Conservation (phyloP, 805 yeast genomes). For the Metschnikowia shivogae region DNA sequence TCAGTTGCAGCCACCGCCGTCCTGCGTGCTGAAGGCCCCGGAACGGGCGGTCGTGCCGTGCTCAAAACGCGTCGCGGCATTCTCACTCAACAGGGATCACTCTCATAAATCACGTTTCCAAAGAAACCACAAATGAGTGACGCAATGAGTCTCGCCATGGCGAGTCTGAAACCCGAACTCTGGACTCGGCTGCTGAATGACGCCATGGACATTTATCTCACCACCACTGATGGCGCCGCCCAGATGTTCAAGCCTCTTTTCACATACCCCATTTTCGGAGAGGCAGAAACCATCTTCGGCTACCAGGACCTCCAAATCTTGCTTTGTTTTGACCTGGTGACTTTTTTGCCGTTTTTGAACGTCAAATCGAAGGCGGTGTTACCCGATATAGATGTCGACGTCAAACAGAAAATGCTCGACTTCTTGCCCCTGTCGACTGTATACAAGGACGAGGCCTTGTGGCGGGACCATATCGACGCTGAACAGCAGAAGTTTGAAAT, state of each 20-base stretch:
- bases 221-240: slow-evolving; percentile 55
- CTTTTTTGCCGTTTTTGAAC: slow-evolving; percentile 69
- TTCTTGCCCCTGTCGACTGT: slow-evolving; percentile 61
- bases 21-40: too few species aligned
- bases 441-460: slow-evolving; percentile 57
- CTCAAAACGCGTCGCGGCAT: too few species aligned
- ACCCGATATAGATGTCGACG: slow-evolving; percentile 55
- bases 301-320: slow-evolving; percentile 65
- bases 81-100: too few species aligned
- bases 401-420: slow-evolving; percentile 48
- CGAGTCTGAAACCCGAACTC: slow-evolving; percentile 52
- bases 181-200: slow-evolving; percentile 79
- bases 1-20: too few species aligned
- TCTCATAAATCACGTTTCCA: not conserved
- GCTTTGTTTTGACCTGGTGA: slow-evolving; percentile 65
- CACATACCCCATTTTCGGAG: slow-evolving; percentile 94
- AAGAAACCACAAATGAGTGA: not conserved
- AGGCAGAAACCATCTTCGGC: slow-evolving; percentile 84
- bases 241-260: slow-evolving; percentile 66
- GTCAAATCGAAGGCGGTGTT: slow-evolving; percentile 54
- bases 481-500: slow-evolving; percentile 44
- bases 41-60: too few species aligned
- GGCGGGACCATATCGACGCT: slow-evolving; percentile 54
- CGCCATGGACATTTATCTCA: slow-evolving; percentile 51
- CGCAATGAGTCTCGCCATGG: slow-evolving; percentile 12